Evolutionary conservation across 257 asterid genomes (phyloP).

Genomic region (Scutellaria galericulata): DNA sequence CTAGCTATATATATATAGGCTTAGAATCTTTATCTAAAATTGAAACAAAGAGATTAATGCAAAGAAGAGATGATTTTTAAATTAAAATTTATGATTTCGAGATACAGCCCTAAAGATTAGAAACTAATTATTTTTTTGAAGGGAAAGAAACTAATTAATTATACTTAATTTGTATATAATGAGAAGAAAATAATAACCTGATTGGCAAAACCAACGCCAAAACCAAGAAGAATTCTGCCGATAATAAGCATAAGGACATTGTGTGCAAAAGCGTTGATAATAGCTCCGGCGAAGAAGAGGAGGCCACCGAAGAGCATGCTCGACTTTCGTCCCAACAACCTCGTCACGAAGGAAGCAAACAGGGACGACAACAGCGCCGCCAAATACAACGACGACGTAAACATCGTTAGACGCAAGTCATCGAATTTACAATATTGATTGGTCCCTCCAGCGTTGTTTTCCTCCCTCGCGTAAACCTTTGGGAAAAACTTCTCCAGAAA

Average conservation of each 20-base stretch:
- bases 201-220: constrained; percentile 52
- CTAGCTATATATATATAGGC: too few species aligned
- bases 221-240: constrained; percentile 43
- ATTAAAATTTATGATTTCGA: too few species aligned
- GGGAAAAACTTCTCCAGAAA: constrained; percentile 48
- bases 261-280: constrained; percentile 26
- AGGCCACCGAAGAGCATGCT: constrained; percentile 41
- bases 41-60: too few species aligned
- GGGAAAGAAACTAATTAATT: too few species aligned
- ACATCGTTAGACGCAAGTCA: constrained; percentile 15
- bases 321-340: constrained; percentile 21
- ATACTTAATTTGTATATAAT: too few species aligned
- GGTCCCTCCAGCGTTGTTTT: not conserved
- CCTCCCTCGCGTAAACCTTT: constrained; percentile 6
- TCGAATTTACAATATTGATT: constrained; percentile 44
- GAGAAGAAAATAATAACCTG: constrained; percentile 27
- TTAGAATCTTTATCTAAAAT: too few species aligned
- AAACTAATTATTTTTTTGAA: too few species aligned
- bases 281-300: constrained; percentile 41
- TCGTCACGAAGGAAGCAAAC: constrained; percentile 18
- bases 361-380: constrained; percentile 41
- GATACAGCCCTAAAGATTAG: too few species aligned
- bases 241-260: constrained; percentile 32
- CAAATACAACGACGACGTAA: constrained; percentile 46
- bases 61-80: too few species aligned